These are phyloP conservation scores for Puccinia triticina DNA, from an alignment of 1,284 basidiomycete genomes.

Conservation along the genomic window DNA sequence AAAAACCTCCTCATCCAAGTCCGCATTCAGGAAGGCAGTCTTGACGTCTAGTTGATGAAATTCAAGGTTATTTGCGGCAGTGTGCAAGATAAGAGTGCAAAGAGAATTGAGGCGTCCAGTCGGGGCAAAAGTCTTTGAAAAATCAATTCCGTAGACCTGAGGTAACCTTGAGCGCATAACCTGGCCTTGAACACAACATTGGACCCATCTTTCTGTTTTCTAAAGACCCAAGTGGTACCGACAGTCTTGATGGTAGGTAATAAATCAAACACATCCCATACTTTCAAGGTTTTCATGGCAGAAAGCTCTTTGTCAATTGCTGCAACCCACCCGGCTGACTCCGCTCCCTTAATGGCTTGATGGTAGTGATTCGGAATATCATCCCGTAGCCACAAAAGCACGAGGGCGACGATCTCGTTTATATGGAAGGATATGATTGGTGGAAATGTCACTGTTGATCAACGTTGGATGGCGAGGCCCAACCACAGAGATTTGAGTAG, in stretches of 20 bases:
- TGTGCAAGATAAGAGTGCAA: not conserved
- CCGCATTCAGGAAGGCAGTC: not conserved
- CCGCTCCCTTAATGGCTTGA: not conserved
- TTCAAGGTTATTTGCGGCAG: not conserved
- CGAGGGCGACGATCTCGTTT: not conserved
- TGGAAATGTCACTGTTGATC: not conserved
- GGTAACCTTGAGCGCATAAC: conserved; percentile 1
- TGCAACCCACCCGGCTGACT: not conserved
- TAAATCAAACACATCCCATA: not conserved
- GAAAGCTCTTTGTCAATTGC: not conserved
- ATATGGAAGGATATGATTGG: not conserved
- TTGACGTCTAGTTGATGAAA: conserved; percentile 12
- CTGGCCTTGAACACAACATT: not conserved
- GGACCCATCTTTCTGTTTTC: not conserved
- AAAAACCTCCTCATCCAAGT: not conserved
- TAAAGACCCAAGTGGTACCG: not conserved
- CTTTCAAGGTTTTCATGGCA: not conserved
- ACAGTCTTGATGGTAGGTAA: not conserved
- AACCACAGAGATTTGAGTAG: too few relatives aligned
- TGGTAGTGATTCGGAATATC: not conserved
- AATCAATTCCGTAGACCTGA: conserved; percentile 3
- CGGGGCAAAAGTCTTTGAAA: conserved; percentile 18
- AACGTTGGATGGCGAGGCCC: too few relatives aligned
- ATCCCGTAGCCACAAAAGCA: not conserved
- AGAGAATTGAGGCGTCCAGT: too few relatives aligned